These are phyloP conservation scores for Penicillium roqueforti DNA, from an alignment of 495 filamentous ascomycete genomes.

Conservation along the genomic window DNA sequence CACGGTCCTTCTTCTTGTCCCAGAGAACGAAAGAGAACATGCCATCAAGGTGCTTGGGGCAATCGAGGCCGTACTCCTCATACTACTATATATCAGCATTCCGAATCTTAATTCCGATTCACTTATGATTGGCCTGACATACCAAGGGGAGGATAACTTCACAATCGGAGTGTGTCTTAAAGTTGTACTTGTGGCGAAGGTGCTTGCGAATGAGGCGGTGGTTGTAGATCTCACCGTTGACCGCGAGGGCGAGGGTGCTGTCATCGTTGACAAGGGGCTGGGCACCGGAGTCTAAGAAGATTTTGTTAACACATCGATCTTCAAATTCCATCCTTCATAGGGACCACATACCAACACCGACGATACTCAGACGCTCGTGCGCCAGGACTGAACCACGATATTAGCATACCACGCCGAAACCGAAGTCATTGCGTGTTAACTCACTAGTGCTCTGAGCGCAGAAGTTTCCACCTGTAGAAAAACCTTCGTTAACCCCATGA, in stretches of 20 bases:
- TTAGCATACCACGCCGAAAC: constrained; percentile 11
- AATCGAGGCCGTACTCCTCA: constrained; percentile 84
- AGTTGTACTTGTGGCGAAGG: constrained; percentile 75
- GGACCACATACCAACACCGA: constrained; percentile 80
- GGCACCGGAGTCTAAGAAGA: constrained; percentile 72
- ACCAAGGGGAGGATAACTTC: constrained; percentile 98
- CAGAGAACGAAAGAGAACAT: constrained; percentile 99
- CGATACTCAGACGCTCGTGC: constrained; percentile 95
- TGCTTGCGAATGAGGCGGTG: constrained; percentile 86
- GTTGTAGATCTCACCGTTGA: constrained; percentile 99
- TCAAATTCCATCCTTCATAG: background rate
- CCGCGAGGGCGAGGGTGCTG: constrained; percentile 80
- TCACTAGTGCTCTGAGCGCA: constrained; percentile 86
- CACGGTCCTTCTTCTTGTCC: constrained; percentile 86
- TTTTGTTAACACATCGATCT: constrained; percentile 14
- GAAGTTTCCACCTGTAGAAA: constrained; percentile 73
- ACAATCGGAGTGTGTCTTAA: constrained; percentile 97
- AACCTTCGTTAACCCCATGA: constrained; percentile 14
- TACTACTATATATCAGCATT: constrained; percentile 55
- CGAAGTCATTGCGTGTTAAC: constrained; percentile 17
- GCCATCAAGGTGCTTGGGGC: constrained; percentile 91
- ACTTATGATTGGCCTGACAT: constrained; percentile 29
- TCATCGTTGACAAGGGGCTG: constrained; percentile 93
- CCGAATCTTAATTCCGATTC: background rate
- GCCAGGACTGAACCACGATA: constrained; percentile 74